Conservation (phyloP, 768 basidiomycete genomes). For the Boletales sp. region DNA sequence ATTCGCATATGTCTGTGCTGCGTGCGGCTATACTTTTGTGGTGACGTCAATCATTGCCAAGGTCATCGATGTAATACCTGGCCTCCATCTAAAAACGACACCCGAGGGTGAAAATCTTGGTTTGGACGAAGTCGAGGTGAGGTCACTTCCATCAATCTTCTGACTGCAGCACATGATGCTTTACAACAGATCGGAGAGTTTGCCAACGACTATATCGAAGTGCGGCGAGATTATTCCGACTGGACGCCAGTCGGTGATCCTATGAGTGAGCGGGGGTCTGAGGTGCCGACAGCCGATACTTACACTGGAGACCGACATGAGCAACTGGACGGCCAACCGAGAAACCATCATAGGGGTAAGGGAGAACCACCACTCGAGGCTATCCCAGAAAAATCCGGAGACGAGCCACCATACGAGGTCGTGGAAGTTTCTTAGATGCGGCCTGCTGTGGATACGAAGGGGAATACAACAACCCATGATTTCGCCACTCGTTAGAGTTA, state of each 20-base stretch:
- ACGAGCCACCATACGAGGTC: neutral
- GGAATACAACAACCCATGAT: too few relatives aligned
- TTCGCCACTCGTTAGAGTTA: neutral
- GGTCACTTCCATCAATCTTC: conserved; percentile 7
- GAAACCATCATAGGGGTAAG: neutral
- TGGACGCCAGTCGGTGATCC: conserved; percentile 35
- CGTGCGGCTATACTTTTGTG: conserved; percentile 57
- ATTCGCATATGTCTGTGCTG: conserved; percentile 58
- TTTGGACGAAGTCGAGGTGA: conserved; percentile 70
- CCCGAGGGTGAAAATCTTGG: conserved; percentile 58
- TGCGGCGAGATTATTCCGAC: conserved; percentile 62
- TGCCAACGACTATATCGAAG: conserved; percentile 65
- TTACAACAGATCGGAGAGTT: conserved; percentile 59
- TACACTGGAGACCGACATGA: conserved; percentile 38
- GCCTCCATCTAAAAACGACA: conserved; percentile 50
- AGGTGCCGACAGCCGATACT: conserved; percentile 9
- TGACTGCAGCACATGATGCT: neutral
- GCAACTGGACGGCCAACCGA: conserved; percentile 26
- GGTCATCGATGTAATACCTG: conserved; percentile 52
- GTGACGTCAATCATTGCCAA: conserved; percentile 61
- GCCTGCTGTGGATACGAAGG: neutral
- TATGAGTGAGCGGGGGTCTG: conserved; percentile 5
- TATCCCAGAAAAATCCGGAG: conserved; percentile 14
- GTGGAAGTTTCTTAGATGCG: neutral
- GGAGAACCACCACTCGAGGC: conserved; percentile 16